Evolutionary conservation across 2,329 filamentous ascomycete genomes (phyloP).

Genomic region (Colletotrichum sp.): DNA sequence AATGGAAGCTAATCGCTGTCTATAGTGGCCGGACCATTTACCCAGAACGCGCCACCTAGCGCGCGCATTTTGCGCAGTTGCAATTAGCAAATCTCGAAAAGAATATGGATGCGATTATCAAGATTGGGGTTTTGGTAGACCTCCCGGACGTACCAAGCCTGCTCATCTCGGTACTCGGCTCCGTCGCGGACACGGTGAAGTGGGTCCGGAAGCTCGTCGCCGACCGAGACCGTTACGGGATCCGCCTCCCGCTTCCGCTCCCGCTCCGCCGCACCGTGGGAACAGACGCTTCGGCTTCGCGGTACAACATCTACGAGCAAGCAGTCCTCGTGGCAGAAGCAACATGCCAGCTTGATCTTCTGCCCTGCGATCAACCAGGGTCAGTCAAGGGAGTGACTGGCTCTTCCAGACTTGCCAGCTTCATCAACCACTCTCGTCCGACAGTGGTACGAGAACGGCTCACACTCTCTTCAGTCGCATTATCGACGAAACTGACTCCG

Average conservation of each 20-base stretch:
- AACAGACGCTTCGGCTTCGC: accelerated
- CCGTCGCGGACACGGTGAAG: background rate
- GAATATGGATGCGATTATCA: background rate
- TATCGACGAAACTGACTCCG: accelerated
- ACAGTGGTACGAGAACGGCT: background rate
- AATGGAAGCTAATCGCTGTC: background rate
- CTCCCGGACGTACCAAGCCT: background rate
- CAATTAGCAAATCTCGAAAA: background rate
- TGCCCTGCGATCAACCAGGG: accelerated
- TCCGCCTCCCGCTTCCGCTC: background rate
- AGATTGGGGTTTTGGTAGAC: background rate
- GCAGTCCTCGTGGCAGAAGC: background rate
- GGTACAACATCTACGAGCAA: background rate
- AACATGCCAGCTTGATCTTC: background rate
- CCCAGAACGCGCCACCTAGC: background rate
- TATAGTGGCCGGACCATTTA: background rate
- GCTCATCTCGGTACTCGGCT: background rate
- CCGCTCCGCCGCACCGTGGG: background rate
- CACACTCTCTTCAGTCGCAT: background rate
- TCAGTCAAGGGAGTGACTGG: accelerated
- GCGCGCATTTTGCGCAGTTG: background rate
- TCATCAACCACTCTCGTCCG: background rate
- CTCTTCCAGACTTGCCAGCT: accelerated
- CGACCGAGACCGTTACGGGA: background rate
- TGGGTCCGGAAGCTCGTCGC: background rate